A percentile compares a stretch with the other conserved stretches of the same genome.
phyloP scores from a whole-genome alignment of 306 rosid genomes.

The Quercus robur region DNA sequence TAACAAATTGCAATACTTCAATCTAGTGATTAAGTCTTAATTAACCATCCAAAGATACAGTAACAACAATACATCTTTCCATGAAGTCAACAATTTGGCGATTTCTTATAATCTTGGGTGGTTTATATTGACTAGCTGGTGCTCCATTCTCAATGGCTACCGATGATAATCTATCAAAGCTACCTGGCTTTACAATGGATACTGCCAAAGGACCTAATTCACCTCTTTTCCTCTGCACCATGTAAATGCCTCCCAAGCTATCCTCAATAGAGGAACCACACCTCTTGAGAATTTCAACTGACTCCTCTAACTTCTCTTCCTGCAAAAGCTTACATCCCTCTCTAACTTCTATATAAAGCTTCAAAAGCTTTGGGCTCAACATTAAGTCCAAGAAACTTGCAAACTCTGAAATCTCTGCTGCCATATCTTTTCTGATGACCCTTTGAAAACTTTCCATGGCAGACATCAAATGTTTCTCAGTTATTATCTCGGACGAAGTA shows the following conservation, averaged over 20 bases:
- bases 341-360: constrained; percentile 46
- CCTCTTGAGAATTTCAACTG: constrained; percentile 25
- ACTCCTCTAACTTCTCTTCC: constrained; percentile 37
- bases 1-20: neutral
- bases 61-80: constrained; percentile 28
- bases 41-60: constrained; percentile 23
- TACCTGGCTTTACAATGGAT: constrained; percentile 39
- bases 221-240: constrained; percentile 40
- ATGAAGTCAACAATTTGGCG: constrained; percentile 34
- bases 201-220: constrained; percentile 37
- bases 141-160: constrained; percentile 53
- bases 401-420: constrained; percentile 46
- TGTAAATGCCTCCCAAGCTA: constrained; percentile 60
- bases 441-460: constrained; percentile 42
- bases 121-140: constrained; percentile 64
- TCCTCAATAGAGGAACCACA: constrained; percentile 39
- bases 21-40: neutral
- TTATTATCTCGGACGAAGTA: constrained; percentile 38
- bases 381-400: constrained; percentile 46
- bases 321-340: constrained; percentile 27
- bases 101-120: constrained; percentile 60
- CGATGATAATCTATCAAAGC: constrained; percentile 38
- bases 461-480: constrained; percentile 53
- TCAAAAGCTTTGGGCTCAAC: constrained; percentile 38
- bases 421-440: constrained; percentile 27